Base-by-base conservation (phyloP, 768 basidiomycete genomes). In the Ephemerocybe angulata region DNA sequence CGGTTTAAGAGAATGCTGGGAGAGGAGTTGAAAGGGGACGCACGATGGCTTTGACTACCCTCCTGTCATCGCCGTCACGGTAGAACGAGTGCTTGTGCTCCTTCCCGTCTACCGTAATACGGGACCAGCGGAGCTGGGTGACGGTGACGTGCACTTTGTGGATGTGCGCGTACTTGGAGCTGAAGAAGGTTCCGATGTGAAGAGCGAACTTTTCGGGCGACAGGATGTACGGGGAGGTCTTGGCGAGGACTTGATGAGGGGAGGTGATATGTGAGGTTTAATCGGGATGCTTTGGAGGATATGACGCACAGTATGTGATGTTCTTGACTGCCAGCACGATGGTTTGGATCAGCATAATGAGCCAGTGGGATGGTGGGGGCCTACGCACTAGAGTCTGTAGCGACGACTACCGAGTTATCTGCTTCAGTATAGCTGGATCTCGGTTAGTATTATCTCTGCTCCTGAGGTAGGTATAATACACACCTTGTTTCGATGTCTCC, bases 11-110 rank as follows among this genome's bases (percentile, higher is more conserved):
- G 10, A 35, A 40, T 38, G 29, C n/a, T 35, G 25, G 67, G 64
- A 11, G 59, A 56, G 46, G 24, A 24, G 24, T 10, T 8, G 30
- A 44, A 27, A 47, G 12, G 24, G 46, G 7, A 67, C 72, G 52
- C 49, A 86, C 82, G 68, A 81, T 78, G 13, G 78, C 83, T 19
- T 81, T 80, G 5, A 85, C 78, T 29, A 86, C 66, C 3, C 84
- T 78, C 75, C 90, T 96, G 66, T 98, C 95, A 3, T 94, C 91
- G 1, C 95, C 96, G 61, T 98, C 92, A 22, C 95, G 77, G 54
- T 80, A 76, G 70, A 96, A 98, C 15, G 92, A 82, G 67, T 95
- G 91, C 6, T 81, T 67, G 67, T 98, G 94, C 2, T 67, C 72
- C 37, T 65, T 72, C 70, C 75, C 5, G 72, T 67, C 31, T 24